Base-by-base conservation (phyloP, 2,329 filamentous ascomycete genomes). In the Trichophyton verrucosum region DNA sequence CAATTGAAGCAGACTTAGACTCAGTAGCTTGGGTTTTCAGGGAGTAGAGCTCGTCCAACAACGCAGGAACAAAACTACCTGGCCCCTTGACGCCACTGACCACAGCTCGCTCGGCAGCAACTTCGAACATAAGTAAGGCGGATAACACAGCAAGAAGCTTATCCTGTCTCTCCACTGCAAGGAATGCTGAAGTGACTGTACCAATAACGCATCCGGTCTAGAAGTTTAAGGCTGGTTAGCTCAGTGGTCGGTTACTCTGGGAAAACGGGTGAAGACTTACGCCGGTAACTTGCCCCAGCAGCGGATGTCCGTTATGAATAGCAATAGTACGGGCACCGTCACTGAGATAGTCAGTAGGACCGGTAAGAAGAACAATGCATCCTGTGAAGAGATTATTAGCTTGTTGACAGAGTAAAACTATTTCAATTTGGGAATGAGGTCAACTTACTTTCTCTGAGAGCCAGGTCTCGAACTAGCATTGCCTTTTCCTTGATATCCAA, bases 61-160 rank as follows among this genome's bases (percentile, higher is more conserved):
- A 91, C 0, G 86, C 86, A 0, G 90, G 87, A 11, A 95, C 85
- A 76, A 96, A 96, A 0, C 85, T 89, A 0, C 92, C 92, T 0
- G 92, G 91, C 0, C 92, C 92, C 62, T 78, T 79, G 2, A 94
- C 89, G 0, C 76, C 72, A 59, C 83, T 76, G 7, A 63, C 62
- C 1, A 77, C 81, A n/a, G 83, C 83, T n/a, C 76, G 74, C 75
- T 92, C 86, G 0, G 89, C 88, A 1, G 86, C 86, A 65, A 88
- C 81, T 71, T 94, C 91, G 70, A 87, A 96, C 71, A 90, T 82
- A 65, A 94, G 72, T 17, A 95, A 74, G 0, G 81, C 91, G 0
- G 89, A 84, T 0, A 95, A 71, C 0, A 85, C 83, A 3, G 89
- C 89, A 1, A 84, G 73, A n/a, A 96, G 76, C 69, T 83, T 84